These are phyloP conservation scores for Phytophthora sp. DNA, from an alignment of 352 stramenopile genomes.

Conservation along the genomic window DNA sequence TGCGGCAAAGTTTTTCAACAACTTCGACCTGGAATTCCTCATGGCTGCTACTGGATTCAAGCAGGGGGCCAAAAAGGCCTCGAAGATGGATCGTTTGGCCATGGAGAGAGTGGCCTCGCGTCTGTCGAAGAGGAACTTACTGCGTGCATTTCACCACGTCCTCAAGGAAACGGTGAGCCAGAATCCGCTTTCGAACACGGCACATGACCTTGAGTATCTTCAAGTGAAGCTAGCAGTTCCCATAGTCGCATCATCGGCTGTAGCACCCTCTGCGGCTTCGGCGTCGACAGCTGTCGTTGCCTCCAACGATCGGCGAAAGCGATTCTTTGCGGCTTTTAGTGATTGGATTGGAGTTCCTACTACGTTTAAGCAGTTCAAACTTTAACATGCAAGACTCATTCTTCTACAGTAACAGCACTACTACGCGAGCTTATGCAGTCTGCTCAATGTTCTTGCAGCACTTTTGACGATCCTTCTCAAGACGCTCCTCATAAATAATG, in stretches of 20 bases:
- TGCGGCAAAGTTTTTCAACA: slow-evolving; percentile 43
- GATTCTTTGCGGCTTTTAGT: slow-evolving; percentile 39
- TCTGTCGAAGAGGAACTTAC: slow-evolving; percentile 65
- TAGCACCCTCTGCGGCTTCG: slow-evolving; percentile 22
- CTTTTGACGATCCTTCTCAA: slow-evolving; percentile 51
- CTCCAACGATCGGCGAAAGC: slow-evolving; percentile 17
- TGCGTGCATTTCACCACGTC: slow-evolving; percentile 51
- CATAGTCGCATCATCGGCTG: slow-evolving; percentile 18
- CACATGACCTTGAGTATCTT: slow-evolving; percentile 34
- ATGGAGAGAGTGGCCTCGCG: slow-evolving; percentile 67
- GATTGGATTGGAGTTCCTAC: slow-evolving; percentile 40
- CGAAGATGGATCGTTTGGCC: slow-evolving; percentile 46
- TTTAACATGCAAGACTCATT: slow-evolving; percentile 27
- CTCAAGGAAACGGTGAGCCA: no score
- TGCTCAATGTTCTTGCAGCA: slow-evolving; percentile 24
- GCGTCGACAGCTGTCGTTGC: slow-evolving; percentile 13
- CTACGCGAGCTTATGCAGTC: not conserved
- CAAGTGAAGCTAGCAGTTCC: slow-evolving; percentile 44
- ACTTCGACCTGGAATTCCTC: slow-evolving; percentile 56
- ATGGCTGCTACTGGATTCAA: slow-evolving; percentile 67
- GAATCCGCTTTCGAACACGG: not conserved
- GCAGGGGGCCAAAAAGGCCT: slow-evolving; percentile 75
- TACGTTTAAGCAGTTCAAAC: slow-evolving; percentile 50
- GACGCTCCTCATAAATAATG: slow-evolving; percentile 68
- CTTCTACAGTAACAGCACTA: not conserved